These are phyloP conservation scores for Xylaria flabelliformis DNA, from an alignment of 495 filamentous ascomycete genomes.

Conservation along the genomic window DNA sequence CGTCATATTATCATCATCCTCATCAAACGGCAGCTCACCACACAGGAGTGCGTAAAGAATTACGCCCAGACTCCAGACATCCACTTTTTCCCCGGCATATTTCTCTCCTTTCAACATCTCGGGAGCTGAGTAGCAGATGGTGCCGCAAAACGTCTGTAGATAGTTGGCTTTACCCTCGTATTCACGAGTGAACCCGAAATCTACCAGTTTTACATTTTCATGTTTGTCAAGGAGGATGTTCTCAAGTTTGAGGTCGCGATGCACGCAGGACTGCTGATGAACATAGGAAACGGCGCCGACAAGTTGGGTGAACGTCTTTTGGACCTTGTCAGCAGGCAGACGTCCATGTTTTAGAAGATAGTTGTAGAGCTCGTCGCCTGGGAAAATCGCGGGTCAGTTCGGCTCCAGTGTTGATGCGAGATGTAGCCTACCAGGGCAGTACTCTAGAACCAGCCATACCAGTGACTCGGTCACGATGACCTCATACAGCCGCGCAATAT, in stretches of 20 bases:
- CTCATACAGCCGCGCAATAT: slow-evolving; percentile 96
- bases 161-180: slow-evolving; percentile 96
- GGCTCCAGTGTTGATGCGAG: background rate
- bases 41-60: slow-evolving; percentile 92
- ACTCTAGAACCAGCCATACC: slow-evolving; percentile 97
- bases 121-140: slow-evolving; percentile 95
- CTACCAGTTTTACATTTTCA: slow-evolving; percentile 97
- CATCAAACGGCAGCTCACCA: slow-evolving; percentile 94
- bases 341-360: slow-evolving; percentile 88
- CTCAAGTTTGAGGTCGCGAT: slow-evolving; percentile 95
- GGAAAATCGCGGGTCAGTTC: background rate
- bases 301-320: slow-evolving; percentile 94
- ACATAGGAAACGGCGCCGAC: slow-evolving; percentile 96
- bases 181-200: slow-evolving; percentile 97
- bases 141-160: slow-evolving; percentile 96
- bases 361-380: slow-evolving; percentile 97
- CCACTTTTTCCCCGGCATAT: slow-evolving; percentile 96
- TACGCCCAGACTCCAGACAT: slow-evolving; percentile 97
- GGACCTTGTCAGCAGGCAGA: slow-evolving; percentile 84
- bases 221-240: slow-evolving; percentile 97
- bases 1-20: slow-evolving; percentile 87
- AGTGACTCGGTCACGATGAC: slow-evolving; percentile 94
- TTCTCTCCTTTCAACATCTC: slow-evolving; percentile 99
- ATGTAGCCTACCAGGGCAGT: slow-evolving; percentile 79
- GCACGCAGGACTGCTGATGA: slow-evolving; percentile 93